Percentiles rank a stretch among this genome's conserved stretches.
Evolutionary conservation across 2,329 filamentous ascomycete species (phyloP).

Genomic region (Pyrenophora teres): DNA sequence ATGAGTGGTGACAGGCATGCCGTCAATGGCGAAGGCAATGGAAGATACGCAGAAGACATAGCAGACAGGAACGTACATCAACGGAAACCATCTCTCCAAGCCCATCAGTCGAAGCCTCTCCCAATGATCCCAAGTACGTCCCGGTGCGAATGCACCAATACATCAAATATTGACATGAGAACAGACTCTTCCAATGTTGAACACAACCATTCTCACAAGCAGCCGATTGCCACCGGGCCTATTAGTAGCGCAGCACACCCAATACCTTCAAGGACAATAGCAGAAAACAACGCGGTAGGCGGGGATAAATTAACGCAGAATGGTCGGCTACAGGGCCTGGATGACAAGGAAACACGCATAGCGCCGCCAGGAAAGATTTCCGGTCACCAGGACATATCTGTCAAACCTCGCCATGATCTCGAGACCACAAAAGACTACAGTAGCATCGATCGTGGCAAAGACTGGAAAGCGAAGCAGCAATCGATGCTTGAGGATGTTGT

Average conservation of each 20-base stretch:
- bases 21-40: no score
- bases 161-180: neutral
- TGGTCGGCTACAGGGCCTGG: no score
- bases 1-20: no score
- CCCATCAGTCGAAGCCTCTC: conserved; percentile 5
- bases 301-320: no score
- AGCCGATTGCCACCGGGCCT: neutral
- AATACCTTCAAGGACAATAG: conserved; percentile 1
- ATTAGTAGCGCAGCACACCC: neutral
- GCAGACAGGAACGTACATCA: conserved; percentile 36
- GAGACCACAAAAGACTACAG: neutral
- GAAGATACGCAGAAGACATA: conserved; percentile 34
- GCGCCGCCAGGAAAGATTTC: neutral
- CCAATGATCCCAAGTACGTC: conserved; percentile 15
- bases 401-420: neutral
- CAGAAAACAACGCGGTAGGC: neutral
- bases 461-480: conserved; percentile 13
- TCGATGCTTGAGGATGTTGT: conserved; percentile 37
- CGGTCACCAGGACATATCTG: neutral
- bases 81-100: conserved; percentile 17
- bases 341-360: no score
- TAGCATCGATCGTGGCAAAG: neutral
- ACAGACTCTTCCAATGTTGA: conserved; percentile 6
- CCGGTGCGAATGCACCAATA: neutral
- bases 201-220: neutral